Evolutionary conservation across 2,329 filamentous ascomycete species (phyloP).

Genomic region (Pseudogymnoascus pannorum): DNA sequence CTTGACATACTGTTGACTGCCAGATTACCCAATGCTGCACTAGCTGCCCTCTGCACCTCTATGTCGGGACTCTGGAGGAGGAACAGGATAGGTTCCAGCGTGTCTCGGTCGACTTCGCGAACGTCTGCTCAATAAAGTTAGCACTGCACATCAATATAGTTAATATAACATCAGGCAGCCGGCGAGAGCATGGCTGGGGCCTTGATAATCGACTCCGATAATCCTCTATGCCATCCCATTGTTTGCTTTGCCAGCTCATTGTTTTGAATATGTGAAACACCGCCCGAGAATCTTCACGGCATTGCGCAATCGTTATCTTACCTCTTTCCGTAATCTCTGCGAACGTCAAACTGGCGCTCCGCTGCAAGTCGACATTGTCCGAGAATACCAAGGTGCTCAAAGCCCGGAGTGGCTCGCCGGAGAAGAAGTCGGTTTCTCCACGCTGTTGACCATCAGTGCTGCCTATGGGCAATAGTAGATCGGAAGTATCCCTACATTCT

Average conservation of each 20-base stretch:
- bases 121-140: constrained; percentile 59
- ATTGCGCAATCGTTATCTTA: constrained; percentile 38
- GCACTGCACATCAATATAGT: not conserved
- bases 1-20: constrained; percentile 81
- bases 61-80: constrained; percentile 92
- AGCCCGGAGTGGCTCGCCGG: constrained; percentile 86
- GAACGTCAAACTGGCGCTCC: constrained; percentile 96
- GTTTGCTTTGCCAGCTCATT: not conserved
- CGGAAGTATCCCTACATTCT: constrained; percentile 59
- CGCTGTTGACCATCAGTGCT: constrained; percentile 43
- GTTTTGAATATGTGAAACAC: constrained; percentile 1
- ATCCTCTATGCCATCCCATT: not conserved
- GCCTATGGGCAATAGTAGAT: not conserved
- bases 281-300: not conserved
- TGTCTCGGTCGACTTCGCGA: constrained; percentile 87
- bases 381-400: constrained; percentile 96
- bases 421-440: constrained; percentile 96
- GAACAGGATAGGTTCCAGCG: constrained; percentile 91
- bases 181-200: constrained; percentile 14
- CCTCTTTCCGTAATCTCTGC: constrained; percentile 98
- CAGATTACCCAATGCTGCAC: constrained; percentile 89
- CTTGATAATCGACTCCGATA: not conserved
- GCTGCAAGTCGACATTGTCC: constrained; percentile 95
- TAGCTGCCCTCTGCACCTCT: constrained; percentile 93
- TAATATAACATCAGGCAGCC: constrained; percentile 10